These are phyloP conservation scores for Nepenthes alata DNA, from an alignment of 179 eudicot species.

Conservation along the genomic window DNA sequence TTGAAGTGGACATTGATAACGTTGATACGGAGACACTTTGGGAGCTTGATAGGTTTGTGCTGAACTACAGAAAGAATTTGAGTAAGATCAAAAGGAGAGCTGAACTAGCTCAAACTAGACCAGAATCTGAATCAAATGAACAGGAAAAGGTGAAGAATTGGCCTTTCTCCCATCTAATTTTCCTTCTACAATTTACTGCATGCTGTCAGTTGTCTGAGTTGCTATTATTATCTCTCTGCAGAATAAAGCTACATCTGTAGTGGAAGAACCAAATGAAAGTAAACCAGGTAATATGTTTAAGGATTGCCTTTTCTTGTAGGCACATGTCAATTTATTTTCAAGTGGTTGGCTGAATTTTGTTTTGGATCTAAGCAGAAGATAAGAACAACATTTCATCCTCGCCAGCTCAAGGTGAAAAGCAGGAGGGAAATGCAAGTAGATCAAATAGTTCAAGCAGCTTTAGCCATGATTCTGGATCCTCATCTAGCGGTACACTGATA, in stretches of 20 bases:
- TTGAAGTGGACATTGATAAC: slow-evolving; percentile 45
- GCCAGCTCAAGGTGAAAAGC: slow-evolving; percentile 16
- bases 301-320: not conserved
- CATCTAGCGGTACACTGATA: slow-evolving; percentile 25
- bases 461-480: slow-evolving; percentile 27
- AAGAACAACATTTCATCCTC: slow-evolving; percentile 23
- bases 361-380: slow-evolving; percentile 21
- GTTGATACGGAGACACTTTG: slow-evolving; percentile 41
- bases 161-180: not conserved
- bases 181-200: not conserved
- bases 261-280: slow-evolving; percentile 26
- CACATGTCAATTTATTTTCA: not conserved
- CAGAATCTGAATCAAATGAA: slow-evolving; percentile 12
- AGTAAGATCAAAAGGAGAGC: slow-evolving; percentile 30
- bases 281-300: slow-evolving; percentile 26
- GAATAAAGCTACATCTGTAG: slow-evolving; percentile 22
- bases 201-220: no score
- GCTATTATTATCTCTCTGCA: slow-evolving; percentile 9
- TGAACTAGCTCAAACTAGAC: slow-evolving; percentile 15
- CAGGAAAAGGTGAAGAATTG: slow-evolving; percentile 17
- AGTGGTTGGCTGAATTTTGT: not conserved
- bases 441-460: slow-evolving; percentile 32
- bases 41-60: slow-evolving; percentile 44
- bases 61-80: slow-evolving; percentile 33
- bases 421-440: slow-evolving; percentile 14